Base-by-base conservation (phyloP, 805 yeast species). In the Brettanomyces anomalus region DNA sequence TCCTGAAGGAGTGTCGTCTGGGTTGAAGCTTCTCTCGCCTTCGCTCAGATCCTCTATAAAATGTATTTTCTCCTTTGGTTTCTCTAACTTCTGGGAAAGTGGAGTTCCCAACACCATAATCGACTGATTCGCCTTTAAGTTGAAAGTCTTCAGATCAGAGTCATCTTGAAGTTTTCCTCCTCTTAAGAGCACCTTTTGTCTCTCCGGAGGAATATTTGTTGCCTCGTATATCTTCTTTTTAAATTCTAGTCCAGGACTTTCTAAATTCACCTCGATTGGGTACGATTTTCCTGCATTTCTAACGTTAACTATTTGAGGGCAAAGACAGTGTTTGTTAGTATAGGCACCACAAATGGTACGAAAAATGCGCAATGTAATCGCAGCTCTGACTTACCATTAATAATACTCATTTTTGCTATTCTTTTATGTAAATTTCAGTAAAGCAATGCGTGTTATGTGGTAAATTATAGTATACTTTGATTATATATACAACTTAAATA, bases 81-180 rank as follows among this genome's bases (percentile, higher is more conserved):
- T 71, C 17, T 43, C 47, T 42, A 13, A 68, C 58, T 48, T 58
- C 46, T 31, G 39, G 5, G 43, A 15, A 74, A 76, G 42, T 2
- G 96, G 90, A 1, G 97, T 82, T 19, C 99, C 99, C 44, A 93
- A 70, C 44, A 93, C 85, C 95, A 93, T 85, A 18, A 90, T 68
- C 13, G 76, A 68, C 50, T 82, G 85, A 30, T 76, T 76, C 18
- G 76, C 70, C 54, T 82, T 84, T 48, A 89, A 57, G 20, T 70
- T 73, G 41, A 83, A 68, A 4, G 64, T 51, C 10, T 66, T 56
- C 42, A 85, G 62, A 33, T 70, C 66, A 6, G 60, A 54, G 46
- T 83, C 89, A 62, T 87, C 90, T 43, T 72, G 71, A 54, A 93
- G 65, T 60, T 88, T 94, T 35, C 96, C 96, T 11, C 94, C 90